Evolutionary conservation across 2,329 filamentous ascomycete species (phyloP), one percentile per base, ranked within the genome.

Genomic region (Aspergillus ustus): DNA sequence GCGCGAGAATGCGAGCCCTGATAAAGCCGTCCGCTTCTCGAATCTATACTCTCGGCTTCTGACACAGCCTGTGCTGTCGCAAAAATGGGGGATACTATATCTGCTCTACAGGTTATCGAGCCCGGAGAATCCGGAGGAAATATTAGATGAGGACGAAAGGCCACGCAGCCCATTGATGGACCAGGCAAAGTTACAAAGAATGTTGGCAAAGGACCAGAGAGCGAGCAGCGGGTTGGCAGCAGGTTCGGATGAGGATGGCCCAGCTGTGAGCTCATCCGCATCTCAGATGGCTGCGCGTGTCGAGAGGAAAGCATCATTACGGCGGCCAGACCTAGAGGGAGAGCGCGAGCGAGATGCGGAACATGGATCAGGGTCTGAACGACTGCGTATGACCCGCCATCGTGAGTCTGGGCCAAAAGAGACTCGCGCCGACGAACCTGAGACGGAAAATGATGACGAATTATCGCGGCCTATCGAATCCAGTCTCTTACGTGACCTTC

Each of bases 31-130:
- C 20, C 87, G 89, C 64, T 97, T 97, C 78, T 90, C 92, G 25
- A 96, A 97, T 72, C 85, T 99, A 29, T 97, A 97, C 78, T 92
- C 92, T 37, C 87, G 92, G 60, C 85, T 99, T 19, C 83, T 97
- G 28, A 91, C 92, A n/a, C 88, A 97, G 67, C 93, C 93, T 0
- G 93, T 98, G 6, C 84, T 99, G 49, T 91, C 91, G 71, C 91
- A 97, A 77, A 99, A 99, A 84, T 98, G 93, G 93, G 92, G 91
- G 3, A 97, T 99, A 67, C 83, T 99, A 20, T 96, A 96, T 75
- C 87, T 99, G 46, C 85, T 99, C 46, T 91, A 95, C 75, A 89
- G 92, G 70, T 85, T 97, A 52, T 88, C 91, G 63, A 91, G 93
- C 72, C 87, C 85, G 52, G 70, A 74, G n/a, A 67, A 65, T n/a